Evolutionary conservation across 441 rosid genomes (phyloP).

Genomic region (Monsonia emarginata): DNA sequence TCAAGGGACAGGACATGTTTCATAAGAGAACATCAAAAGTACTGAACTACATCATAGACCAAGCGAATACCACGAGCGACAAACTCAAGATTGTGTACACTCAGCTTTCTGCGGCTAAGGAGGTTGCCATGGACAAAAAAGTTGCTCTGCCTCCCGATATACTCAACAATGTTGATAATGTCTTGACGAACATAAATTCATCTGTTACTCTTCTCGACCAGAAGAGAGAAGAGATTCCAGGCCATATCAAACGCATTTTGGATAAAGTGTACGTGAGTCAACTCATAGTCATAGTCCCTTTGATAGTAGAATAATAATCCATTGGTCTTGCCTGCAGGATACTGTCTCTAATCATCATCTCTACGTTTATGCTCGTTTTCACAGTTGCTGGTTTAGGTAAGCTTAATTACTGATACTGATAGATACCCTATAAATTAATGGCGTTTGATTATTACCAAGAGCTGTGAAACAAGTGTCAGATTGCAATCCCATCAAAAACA

Average conservation of each 20-base stretch:
- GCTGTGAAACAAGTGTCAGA: too few species aligned
- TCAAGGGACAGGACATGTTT: not conserved
- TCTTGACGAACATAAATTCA: not conserved
- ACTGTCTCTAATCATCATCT: not conserved
- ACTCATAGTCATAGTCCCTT: not conserved
- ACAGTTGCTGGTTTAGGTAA: not conserved
- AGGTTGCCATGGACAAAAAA: not conserved
- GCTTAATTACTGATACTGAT: not conserved
- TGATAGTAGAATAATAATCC: too few species aligned
- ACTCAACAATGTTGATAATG: not conserved
- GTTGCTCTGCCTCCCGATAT: not conserved
- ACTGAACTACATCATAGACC: not conserved
- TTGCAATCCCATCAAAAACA: too few species aligned
- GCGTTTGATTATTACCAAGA: too few species aligned
- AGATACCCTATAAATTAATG: too few species aligned
- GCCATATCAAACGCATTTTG: not conserved
- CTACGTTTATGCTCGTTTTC: not conserved
- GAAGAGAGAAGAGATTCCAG: not conserved
- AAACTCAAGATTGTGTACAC: not conserved
- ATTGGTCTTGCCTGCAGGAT: not conserved
- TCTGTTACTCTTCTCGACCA: not conserved
- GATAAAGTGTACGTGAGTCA: not conserved
- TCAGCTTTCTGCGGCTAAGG: not conserved
- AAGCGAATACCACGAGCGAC: not conserved
- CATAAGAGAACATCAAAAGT: not conserved